Conservation (phyloP, 345 rosid genomes). For the Populus deltoides region DNA sequence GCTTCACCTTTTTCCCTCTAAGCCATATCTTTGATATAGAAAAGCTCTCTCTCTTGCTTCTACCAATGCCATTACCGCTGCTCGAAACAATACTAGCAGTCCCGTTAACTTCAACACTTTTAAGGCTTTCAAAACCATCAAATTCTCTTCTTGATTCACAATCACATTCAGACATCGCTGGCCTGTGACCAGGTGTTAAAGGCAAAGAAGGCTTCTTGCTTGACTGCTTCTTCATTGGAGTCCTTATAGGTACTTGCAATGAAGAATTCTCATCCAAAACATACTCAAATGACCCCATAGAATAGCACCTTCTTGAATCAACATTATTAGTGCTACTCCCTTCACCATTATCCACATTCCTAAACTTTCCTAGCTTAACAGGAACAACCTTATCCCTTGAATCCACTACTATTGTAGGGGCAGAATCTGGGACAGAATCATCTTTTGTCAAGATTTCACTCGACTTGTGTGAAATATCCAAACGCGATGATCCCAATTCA, state of each 20-base stretch:
- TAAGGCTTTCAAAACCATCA: conserved; percentile 33
- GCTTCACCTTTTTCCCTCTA: conserved; percentile 59
- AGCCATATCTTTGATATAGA: conserved; percentile 91
- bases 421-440: conserved; percentile 27
- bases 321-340: conserved; percentile 43
- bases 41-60: conserved; percentile 61
- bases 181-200: conserved; percentile 59
- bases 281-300: conserved; percentile 98
- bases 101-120: conserved; percentile 19
- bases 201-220: conserved; percentile 52
- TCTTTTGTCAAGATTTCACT: conserved; percentile 36
- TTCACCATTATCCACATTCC: conserved; percentile 63
- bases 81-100: conserved; percentile 3
- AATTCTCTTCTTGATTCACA: conserved; percentile 65
- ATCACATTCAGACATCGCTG: conserved; percentile 63
- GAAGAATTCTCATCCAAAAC: conserved; percentile 73
- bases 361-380: conserved; percentile 85
- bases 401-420: conserved; percentile 25
- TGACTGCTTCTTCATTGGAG: conserved; percentile 54
- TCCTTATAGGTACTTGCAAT: conserved; percentile 72
- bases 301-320: conserved; percentile 77
- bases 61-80: conserved; percentile 24
- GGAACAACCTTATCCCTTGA: conserved; percentile 66
- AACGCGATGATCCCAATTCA: conserved; percentile 45
- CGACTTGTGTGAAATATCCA: conserved; percentile 34